These are phyloP conservation scores for Psilocybe subaeruginosa DNA, from an alignment of 768 basidiomycete genomes.

Conservation along the genomic window DNA sequence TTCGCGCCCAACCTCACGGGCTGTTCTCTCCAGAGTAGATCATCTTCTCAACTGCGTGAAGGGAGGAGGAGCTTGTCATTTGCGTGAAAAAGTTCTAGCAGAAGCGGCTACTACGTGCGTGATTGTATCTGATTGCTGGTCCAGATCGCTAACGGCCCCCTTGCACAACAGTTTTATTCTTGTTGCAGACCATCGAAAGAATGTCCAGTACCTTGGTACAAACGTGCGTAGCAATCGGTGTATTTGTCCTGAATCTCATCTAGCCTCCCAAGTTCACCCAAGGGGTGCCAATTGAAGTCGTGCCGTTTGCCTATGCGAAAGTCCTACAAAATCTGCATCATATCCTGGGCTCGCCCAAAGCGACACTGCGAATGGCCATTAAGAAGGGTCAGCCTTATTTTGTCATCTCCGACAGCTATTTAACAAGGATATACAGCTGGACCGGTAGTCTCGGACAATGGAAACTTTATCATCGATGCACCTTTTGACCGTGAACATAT, in stretches of 20 bases:
- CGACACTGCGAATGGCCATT: constrained; percentile 90
- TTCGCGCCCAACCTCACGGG: background rate
- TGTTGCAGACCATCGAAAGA: constrained; percentile 96
- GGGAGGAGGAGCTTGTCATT: constrained; percentile 95
- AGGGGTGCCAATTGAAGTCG: constrained; percentile 96
- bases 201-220: constrained; percentile 79
- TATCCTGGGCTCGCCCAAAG: constrained; percentile 63
- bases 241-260: background rate
- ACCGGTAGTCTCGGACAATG: constrained; percentile 96
- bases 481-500: constrained; percentile 78
- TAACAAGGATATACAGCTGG: constrained; percentile 59
- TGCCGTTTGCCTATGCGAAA: constrained; percentile 93
- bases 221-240: constrained; percentile 54
- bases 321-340: constrained; percentile 74
- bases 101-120: constrained; percentile 89
- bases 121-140: constrained; percentile 3
- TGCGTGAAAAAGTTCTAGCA: constrained; percentile 96
- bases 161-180: constrained; percentile 66
- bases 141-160: background rate
- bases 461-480: constrained; percentile 97
- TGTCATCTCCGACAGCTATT: background rate
- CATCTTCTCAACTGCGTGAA: constrained; percentile 89
- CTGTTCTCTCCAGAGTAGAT: constrained; percentile 67
- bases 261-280: constrained; percentile 61
- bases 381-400: constrained; percentile 54